phyloP scores from a whole-genome alignment of 139 green algal species.

The Micromonas commoda region DNA sequence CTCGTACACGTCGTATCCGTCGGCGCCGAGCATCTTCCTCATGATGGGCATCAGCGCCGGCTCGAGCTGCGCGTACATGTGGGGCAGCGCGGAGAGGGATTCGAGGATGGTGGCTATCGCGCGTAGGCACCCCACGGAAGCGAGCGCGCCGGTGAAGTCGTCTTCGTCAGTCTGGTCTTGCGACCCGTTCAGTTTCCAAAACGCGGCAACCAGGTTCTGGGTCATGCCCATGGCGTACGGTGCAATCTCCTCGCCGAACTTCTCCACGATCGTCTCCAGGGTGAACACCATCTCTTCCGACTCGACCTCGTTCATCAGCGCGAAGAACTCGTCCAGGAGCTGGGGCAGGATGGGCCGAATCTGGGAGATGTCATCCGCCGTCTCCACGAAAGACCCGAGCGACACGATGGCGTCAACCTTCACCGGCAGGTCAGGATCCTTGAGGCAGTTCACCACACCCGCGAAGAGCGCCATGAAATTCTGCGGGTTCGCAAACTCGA shows the following conservation, averaged over 20 bases:
- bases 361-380: constrained; percentile 47
- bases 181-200: constrained; percentile 50
- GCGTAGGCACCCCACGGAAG: constrained; percentile 75
- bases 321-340: constrained; percentile 79
- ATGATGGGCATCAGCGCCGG: constrained; percentile 80
- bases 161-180: constrained; percentile 39
- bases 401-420: constrained; percentile 67
- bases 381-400: constrained; percentile 80
- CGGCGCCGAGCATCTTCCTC: constrained; percentile 51
- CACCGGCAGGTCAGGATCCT: constrained; percentile 81
- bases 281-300: constrained; percentile 72
- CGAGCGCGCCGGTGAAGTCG: constrained; percentile 50
- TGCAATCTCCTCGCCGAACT: constrained; percentile 84
- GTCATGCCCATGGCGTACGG: constrained; percentile 77
- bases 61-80: constrained; percentile 75
- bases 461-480: constrained; percentile 66
- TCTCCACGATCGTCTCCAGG: constrained; percentile 91
- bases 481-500: constrained; percentile 61
- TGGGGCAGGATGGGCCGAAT: constrained; percentile 72
- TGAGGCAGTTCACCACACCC: constrained; percentile 48
- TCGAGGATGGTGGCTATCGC: constrained; percentile 86
- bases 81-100: constrained; percentile 58
- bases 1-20: constrained; percentile 86
- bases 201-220: constrained; percentile 62
- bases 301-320: constrained; percentile 78